Base-by-base conservation (phyloP, 2,329 filamentous ascomycete genomes). In the Alternaria panax region DNA sequence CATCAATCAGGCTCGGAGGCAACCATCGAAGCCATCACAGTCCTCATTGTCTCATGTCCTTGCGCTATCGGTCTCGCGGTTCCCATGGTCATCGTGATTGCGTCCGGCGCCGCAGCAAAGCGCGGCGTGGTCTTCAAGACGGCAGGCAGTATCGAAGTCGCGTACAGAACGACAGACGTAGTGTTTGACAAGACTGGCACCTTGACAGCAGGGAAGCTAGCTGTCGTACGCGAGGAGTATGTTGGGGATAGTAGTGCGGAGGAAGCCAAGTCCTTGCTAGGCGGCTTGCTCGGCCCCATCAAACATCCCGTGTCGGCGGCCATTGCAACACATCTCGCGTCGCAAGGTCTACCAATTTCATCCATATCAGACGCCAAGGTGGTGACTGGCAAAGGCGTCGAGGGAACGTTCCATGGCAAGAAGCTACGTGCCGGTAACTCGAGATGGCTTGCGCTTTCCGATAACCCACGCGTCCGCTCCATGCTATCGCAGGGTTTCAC, bases 131-230 rank as follows among this genome's bases (percentile, higher is more conserved):
- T 93, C n/a, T 88, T 93, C 78, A 92, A 91, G 66, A 84, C 86
- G 0, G 85, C 88, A 0, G 80, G 85, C 30, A 82, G 81, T 2
- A 86, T 91, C 22, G 90, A 93, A 71, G 74, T 85, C 1, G 88
- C 86, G 0, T 79, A 84, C 60, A 88, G 86, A 63, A 80, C 85
- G 0, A 81, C 86, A 0, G 86, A 93, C 66, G 86, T 93, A 2
- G 84, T 94, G 0, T 90, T 94, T 66, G 91, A 94, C 79, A 94
- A 93, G 76, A 94, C 91, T 0, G 91, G 91, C 0, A 94, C 91
- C 0, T 72, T 93, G 18, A 93, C 91, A 0, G 70, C 81, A 36
- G 89, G 88, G 0, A 81, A 84, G 36, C 74, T 85, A 1, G 57
- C 64, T 0, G 80, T 83, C 4, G 68, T 74, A 5, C 57, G 57